Evolutionary conservation across 2,329 filamentous ascomycete species (phyloP), one percentile per base, ranked within the genome.

Genomic region (Fusarium sp.): DNA sequence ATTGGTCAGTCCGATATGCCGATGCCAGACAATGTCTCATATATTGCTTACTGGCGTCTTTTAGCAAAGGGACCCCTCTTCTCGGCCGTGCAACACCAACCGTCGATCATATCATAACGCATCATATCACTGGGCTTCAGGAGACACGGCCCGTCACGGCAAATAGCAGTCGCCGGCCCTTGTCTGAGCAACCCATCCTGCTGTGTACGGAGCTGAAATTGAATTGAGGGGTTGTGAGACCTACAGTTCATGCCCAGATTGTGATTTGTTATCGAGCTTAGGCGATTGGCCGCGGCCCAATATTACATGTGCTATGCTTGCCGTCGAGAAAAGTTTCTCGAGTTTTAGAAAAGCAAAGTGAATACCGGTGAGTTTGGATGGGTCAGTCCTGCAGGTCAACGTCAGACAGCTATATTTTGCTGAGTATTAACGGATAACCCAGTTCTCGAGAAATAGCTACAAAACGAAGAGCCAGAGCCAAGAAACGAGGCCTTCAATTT

Each of bases 191-290:
- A 20, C 10, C 25, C 16, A 34, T 24, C 29, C 27, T 14, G 30
- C 12, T 11, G 51, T 57, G 56, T 47, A 43, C 47, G 9, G n/a
- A 43, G 50, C 34, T 43, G 32, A 42, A 43, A 14, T 5, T 42
- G 16, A 57, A 66, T 12, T 62, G 66, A 70, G 67, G 66, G 67
- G 67, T 63, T 63, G 43, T 50, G 27, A 70, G 66, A 70, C 61
- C 43, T 51, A 25, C 50, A 45, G 25, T n/a, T 40, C 15, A 15
- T 50, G 43, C 15, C 5, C 12, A 38, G 29, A 24, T 43, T 29
- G 4, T 53, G 53, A 60, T 66, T 66, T 66, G 53, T 47, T 56
- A 32, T 49, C 25, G 25, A 27, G 20, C 15, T 15, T 22, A 22
- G 12, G 24, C 18, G 18, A 40, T 40, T 40, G 54, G n/a, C 24